Percentiles rank a stretch among this genome's conserved stretches.
phyloP scores from a whole-genome alignment of 306 rosid genomes.

The Sesbania bispinosa region DNA sequence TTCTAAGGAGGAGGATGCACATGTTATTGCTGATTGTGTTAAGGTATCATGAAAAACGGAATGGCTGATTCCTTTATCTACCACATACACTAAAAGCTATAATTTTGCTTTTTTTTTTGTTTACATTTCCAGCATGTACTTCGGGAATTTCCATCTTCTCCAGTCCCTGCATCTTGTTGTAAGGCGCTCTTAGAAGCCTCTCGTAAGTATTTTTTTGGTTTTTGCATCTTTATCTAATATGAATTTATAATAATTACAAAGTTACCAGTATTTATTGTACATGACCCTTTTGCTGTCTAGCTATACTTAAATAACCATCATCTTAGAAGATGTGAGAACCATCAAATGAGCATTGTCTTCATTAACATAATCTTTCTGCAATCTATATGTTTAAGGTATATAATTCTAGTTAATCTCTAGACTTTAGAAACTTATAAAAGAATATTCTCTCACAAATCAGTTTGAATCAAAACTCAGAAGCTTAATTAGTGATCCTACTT shows the following conservation, averaged over 20 bases:
- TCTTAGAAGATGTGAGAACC: no score
- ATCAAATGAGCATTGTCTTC: no score
- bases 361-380: no score
- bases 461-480: no score
- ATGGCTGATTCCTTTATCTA: slow-evolving; percentile 5
- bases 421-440: no score
- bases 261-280: no score
- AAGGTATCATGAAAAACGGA: slow-evolving; percentile 53
- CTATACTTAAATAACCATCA: no score
- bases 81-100: slow-evolving; percentile 15
- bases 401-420: no score
- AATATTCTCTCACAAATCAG: no score
- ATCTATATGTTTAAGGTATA: no score
- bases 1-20: slow-evolving; percentile 85
- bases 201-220: slow-evolving; percentile 58
- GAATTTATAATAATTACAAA: neutral
- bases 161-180: slow-evolving; percentile 99
- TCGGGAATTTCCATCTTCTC: slow-evolving; percentile 95
- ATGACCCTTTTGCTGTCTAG: no score
- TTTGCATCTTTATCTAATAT: neutral
- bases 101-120: slow-evolving; percentile 5
- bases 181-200: slow-evolving; percentile 84
- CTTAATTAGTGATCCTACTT: no score
- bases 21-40: slow-evolving; percentile 84
- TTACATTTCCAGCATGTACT: slow-evolving; percentile 60